Evolutionary conservation across 2,329 filamentous ascomycete species (phyloP).

Genomic region (Botrytis fragariae): DNA sequence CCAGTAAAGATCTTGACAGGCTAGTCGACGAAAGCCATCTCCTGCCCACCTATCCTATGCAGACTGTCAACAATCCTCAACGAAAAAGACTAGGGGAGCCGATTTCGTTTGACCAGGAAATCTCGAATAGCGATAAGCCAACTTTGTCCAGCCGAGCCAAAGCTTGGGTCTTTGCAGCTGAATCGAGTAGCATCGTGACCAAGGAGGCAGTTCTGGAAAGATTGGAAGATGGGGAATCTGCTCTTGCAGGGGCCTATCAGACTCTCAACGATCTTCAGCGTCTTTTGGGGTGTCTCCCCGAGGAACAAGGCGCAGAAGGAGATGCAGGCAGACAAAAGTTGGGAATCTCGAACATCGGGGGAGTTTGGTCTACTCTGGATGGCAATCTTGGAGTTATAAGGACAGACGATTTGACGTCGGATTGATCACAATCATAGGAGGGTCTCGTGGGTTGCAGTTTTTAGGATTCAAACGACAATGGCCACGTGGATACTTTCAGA

Average conservation of each 20-base stretch:
- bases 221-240: slow-evolving; percentile 56
- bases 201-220: slow-evolving; percentile 58
- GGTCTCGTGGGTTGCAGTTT: background rate
- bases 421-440: background rate
- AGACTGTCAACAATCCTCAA: slow-evolving; percentile 33
- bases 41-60: slow-evolving; percentile 51
- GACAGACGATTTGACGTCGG: slow-evolving; percentile 22
- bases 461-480: background rate
- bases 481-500: background rate
- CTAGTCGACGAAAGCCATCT: slow-evolving; percentile 62
- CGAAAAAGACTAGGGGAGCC: slow-evolving; percentile 36
- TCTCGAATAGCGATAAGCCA: slow-evolving; percentile 41
- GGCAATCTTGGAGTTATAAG: slow-evolving; percentile 37
- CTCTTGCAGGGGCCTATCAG: slow-evolving; percentile 52
- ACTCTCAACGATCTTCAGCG: slow-evolving; percentile 49
- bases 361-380: slow-evolving; percentile 37
- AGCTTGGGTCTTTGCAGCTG: slow-evolving; percentile 59
- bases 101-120: slow-evolving; percentile 47
- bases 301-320: slow-evolving; percentile 12
- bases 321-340: slow-evolving; percentile 7
- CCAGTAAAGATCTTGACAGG: slow-evolving; percentile 50
- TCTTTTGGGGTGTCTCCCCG: slow-evolving; percentile 43
- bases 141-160: slow-evolving; percentile 47
- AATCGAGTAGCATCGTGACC: slow-evolving; percentile 58
- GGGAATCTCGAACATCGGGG: slow-evolving; percentile 14